Evolutionary conservation across 805 yeast genomes (phyloP).

Genomic region (Starmerella potacharoeniae): DNA sequence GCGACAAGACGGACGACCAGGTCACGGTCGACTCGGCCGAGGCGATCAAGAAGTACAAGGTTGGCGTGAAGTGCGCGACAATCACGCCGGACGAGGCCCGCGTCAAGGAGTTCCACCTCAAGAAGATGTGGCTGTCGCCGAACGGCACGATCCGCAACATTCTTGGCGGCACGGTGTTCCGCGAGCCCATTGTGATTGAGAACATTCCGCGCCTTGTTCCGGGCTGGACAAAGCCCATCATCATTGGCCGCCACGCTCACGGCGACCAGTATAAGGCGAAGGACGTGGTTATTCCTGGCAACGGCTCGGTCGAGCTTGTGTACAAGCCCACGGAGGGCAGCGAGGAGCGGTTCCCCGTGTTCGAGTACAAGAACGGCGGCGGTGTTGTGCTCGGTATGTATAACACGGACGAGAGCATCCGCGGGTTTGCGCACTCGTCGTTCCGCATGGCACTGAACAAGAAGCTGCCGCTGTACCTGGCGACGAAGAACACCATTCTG

Average conservation of each 20-base stretch:
- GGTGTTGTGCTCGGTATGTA: slow-evolving; percentile 90
- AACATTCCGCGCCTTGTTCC: slow-evolving; percentile 79
- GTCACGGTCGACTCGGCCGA: slow-evolving; percentile 83
- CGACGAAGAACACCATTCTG: slow-evolving; percentile 90
- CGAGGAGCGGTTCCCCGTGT: slow-evolving; percentile 48
- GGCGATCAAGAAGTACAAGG: slow-evolving; percentile 79
- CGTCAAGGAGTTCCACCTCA: slow-evolving; percentile 77
- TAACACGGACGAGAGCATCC: slow-evolving; percentile 84
- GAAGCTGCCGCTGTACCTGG: slow-evolving; percentile 67
- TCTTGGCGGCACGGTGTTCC: slow-evolving; percentile 90
- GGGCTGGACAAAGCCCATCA: slow-evolving; percentile 89
- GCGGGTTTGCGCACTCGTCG: slow-evolving; percentile 85
- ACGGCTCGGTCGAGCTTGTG: slow-evolving; percentile 68
- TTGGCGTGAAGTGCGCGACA: slow-evolving; percentile 95
- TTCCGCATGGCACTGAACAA: slow-evolving; percentile 76
- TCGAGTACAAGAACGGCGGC: slow-evolving; percentile 47
- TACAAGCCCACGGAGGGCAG: slow-evolving; percentile 62
- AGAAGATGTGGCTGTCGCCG: slow-evolving; percentile 96
- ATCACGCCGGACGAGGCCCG: slow-evolving; percentile 93
- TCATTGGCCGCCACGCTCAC: slow-evolving; percentile 94
- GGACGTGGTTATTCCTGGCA: slow-evolving; percentile 64
- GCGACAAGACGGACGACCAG: slow-evolving; percentile 80
- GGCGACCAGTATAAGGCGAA: slow-evolving; percentile 97
- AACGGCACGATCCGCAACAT: slow-evolving; percentile 95
- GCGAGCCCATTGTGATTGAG: slow-evolving; percentile 91